Conservation (phyloP, 164 flowering plant genomes). For the Vitis cinerea region DNA sequence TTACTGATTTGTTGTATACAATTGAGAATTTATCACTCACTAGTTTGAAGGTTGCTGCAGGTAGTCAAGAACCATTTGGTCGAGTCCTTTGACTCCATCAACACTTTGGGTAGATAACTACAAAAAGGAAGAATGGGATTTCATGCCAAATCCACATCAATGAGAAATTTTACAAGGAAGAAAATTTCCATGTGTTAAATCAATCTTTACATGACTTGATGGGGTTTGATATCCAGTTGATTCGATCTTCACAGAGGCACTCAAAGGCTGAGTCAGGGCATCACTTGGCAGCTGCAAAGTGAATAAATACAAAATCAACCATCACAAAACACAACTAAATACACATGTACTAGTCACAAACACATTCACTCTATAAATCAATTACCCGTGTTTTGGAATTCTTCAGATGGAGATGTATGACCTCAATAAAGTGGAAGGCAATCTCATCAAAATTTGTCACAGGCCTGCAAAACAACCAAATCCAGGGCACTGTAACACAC, state of each 20-base stretch:
- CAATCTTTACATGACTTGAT: conserved; percentile 29
- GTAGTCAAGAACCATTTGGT: conserved; percentile 53
- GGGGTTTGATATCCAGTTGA: conserved; percentile 31
- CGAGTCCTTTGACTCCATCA: conserved; percentile 48
- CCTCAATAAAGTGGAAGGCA: conserved; percentile 54
- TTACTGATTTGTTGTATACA: no score
- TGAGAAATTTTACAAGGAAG: background rate
- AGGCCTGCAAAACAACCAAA: conserved; percentile 42
- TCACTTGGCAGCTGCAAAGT: conserved; percentile 32
- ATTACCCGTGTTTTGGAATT: conserved; percentile 46
- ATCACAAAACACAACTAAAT: conserved; percentile 1
- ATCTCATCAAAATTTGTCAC: conserved; percentile 59
- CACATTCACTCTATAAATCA: background rate
- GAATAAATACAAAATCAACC: background rate
- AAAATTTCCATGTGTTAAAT: background rate
- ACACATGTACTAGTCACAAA: background rate
- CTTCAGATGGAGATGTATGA: conserved; percentile 48
- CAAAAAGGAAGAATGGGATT: background rate
- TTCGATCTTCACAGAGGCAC: conserved; percentile 26
- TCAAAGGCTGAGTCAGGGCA: conserved; percentile 20
- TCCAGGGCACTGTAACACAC: background rate
- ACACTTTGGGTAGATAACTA: conserved; percentile 39
- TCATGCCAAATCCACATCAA: background rate
- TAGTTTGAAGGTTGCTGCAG: conserved; percentile 49
- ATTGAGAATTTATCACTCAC: conserved; percentile 33